Base-by-base conservation (phyloP, 495 filamentous ascomycete genomes). In the Penicillium coffeae region DNA sequence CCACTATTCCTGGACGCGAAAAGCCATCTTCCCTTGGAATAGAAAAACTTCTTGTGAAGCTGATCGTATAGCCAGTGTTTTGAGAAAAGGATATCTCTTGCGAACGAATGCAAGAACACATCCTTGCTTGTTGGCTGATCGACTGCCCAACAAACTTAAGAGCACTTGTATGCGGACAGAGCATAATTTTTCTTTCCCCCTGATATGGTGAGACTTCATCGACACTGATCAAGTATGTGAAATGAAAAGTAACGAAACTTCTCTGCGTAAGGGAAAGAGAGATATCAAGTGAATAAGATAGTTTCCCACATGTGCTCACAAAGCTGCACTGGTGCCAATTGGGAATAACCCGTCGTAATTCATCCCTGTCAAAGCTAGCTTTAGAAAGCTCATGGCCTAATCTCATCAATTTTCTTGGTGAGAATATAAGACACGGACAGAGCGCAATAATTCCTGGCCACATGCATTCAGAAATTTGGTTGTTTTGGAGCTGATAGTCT, bases 291-390 rank as follows among this genome's bases (percentile, higher is more conserved):
- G 25, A 3, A 42, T 42, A 42, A n/a, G 21, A 25, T 6, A 42
- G 39, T 42, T 15, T 42, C 18, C 18, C 18, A 15, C 21, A 27
- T 30, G 39, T 13, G 30, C 21, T 42, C 15, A 14, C 39, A 15
- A 42, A 27, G 12, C 30, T 42, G 21, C 39, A 42, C 18, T 42
- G 13, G 30, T 42, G 39, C 39, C 39, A 42, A 25, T 42, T 42
- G 14, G 39, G 21, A 30, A 42, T 42, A 9, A 14, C 21, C 21
- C 12, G 25, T 30, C n/a, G 4, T 3, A 42, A 42, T 14, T 3
- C 4, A 15, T 42, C 39, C n/a, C 21, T 27, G 18, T 42, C 39
- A 42, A 42, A 10, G 8, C 18, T 27, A 25, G 39, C 39, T 15
- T 42, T 15, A 14, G n/a, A 25, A n/a, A 42, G 39, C 39, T 42